Evolutionary conservation across 2,329 filamentous ascomycete species (phyloP), one percentile per base, ranked within the genome.

Genomic region (Venturia asperata): DNA sequence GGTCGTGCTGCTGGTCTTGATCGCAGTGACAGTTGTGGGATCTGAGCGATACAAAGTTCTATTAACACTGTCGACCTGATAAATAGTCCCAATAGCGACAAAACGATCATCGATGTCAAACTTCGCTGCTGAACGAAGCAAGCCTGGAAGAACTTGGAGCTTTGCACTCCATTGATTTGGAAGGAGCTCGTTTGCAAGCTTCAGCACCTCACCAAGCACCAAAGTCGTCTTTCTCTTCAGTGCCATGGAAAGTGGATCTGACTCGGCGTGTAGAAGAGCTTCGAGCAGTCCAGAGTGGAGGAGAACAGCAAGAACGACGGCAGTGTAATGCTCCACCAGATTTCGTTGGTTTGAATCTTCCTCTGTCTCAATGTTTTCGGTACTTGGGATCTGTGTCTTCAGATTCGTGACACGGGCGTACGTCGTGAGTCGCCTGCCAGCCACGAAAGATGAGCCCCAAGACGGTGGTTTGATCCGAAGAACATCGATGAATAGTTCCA

Each of bases 21-120:
- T 19, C 10, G 45, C 17, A 19, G 34, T 43, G 68, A 64, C 24
- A 66, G 71, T 70, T 24, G 73, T 73, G n/a, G 79, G 78, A 6
- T 85, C 84, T 61, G 91, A 95, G 66, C 92, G 85, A 73, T 95
- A 95, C 17, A 99, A 79, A 0, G 92, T 97, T 68, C 91, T 86
- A 74, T 93, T 99, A 69, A 99, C 92, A 73, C 93, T 97, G 77
- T 96, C 96, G 64, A 99, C 96, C 74, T 97, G 94, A 72, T 97
- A 99, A 15, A 99, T 91, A 21, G 95, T 95, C 9, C 91, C 88
- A 9, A 91, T 92, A 7, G 93, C 91, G 65, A 89, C 82, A 70
- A 92, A 92, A 64, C 91, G 87, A 30, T 86, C 83, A 39, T 92
- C 85, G 24, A 86, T 81, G 27, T 85, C 80, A 70, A 92, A 91